Base-by-base conservation (phyloP, 148 eudicot species). In the Polygonum aviculare region DNA sequence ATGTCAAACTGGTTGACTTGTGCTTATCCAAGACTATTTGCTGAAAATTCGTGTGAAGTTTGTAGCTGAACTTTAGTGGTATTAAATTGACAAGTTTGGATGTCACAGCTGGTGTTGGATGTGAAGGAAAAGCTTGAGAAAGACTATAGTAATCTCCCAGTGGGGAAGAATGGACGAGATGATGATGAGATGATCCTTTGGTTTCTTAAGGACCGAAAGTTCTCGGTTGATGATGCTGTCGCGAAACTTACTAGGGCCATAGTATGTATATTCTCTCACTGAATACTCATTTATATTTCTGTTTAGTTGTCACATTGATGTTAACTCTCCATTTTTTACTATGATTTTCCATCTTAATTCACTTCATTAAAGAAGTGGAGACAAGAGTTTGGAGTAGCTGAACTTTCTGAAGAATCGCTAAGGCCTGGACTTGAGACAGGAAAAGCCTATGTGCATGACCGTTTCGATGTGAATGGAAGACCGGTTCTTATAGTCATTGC, bases 111-210 rank as follows among this genome's bases (percentile, higher is more conserved):
- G 75, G 93, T 95, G 81, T 60, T 78, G 74, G 86, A 93, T 79
- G 96, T 93, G 79, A 95, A 92, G 80, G 93, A 88, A 82, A 88
- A 87, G 81, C 97, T 95, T 69, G 84, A 83, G 73, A 91, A 79
- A 81, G 85, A 89, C 76, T 79, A 90, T 77, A 78, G 73, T 54
- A 73, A 62, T 75, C 99, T 95, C 45, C 93, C 92, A 31, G 76
- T 87, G 21, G 98, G 99, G 41, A 91, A 82, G 78, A 81, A 88
- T 76, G 99, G 99, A 74, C 88, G 94, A 78, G 99, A 95, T 69
- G 99, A 95, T 67, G 98, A 93, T 80, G 90, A 88, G 55, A 84
- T 95, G 97, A 95, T 95, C 80, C 83, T 89, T 65, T 93, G 99
- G 99, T 95, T 86, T 83, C 85, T 95, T 77, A 93, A 87, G 85